phyloP scores from a whole-genome alignment of 495 filamentous ascomycete genomes.

The Penicillium tannophilum region DNA sequence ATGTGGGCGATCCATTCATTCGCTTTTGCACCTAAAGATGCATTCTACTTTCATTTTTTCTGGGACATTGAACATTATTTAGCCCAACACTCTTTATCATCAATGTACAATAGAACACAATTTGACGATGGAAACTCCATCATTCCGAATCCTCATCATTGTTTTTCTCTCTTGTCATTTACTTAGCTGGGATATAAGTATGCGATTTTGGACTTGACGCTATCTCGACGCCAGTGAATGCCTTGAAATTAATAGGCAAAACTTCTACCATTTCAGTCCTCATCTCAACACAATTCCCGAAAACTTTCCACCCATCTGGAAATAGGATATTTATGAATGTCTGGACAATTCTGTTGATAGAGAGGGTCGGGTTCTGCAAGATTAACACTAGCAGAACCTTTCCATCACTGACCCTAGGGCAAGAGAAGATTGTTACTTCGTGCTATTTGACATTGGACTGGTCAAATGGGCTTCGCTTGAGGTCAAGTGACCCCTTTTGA shows the following conservation, averaged over 20 bases:
- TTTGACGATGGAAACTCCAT: constrained; percentile 59
- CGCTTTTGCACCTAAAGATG: neutral
- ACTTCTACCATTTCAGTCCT: neutral
- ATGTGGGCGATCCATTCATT: neutral
- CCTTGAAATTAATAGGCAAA: neutral
- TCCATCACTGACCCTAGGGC: too few relatives aligned
- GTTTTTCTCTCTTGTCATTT: neutral
- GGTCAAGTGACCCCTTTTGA: too few relatives aligned
- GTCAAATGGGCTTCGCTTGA: too few relatives aligned
- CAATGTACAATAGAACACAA: constrained; percentile 60
- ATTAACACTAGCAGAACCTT: too few relatives aligned
- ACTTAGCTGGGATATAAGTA: neutral
- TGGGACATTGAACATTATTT: neutral
- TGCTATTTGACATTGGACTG: too few relatives aligned
- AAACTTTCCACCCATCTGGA: too few relatives aligned
- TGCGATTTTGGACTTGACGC: neutral
- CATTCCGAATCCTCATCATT: constrained; percentile 62
- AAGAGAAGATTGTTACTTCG: too few relatives aligned
- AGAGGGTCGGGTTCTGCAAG: too few relatives aligned
- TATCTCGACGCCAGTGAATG: neutral
- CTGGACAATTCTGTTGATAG: too few relatives aligned
- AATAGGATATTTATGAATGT: too few relatives aligned
- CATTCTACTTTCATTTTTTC: neutral
- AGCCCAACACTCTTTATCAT: neutral
- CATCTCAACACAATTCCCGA: neutral